phyloP scores from a whole-genome alignment of 2,329 filamentous ascomycete species.

The Calonectria hongkongensis region DNA sequence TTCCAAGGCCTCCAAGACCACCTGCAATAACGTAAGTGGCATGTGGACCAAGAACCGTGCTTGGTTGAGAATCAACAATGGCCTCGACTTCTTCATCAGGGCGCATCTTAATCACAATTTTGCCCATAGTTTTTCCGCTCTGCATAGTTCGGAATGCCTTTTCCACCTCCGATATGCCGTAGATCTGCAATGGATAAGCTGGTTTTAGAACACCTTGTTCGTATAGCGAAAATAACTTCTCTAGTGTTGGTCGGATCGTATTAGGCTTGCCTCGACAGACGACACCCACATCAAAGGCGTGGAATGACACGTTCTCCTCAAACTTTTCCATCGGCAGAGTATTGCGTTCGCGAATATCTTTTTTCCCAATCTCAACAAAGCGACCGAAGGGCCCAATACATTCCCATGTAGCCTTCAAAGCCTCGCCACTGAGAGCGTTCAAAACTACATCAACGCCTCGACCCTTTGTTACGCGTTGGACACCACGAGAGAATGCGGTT shows the following conservation, averaged over 20 bases:
- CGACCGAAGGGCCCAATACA: slow-evolving; percentile 49
- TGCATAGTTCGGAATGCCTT: slow-evolving; percentile 45
- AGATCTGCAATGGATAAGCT: slow-evolving; percentile 4
- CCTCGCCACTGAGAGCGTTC: slow-evolving; percentile 55
- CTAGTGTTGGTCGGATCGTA: slow-evolving; percentile 1
- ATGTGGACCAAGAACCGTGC: background rate
- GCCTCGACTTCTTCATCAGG: slow-evolving; percentile 34
- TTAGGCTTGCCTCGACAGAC: slow-evolving; percentile 28
- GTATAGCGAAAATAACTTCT: slow-evolving; percentile 37
- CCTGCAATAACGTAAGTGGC: slow-evolving; percentile 42
- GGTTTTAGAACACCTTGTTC: slow-evolving; percentile 2
- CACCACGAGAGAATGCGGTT: slow-evolving; percentile 51
- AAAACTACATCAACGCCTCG: slow-evolving; percentile 57
- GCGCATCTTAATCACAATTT: slow-evolving; percentile 39
- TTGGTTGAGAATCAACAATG: slow-evolving; percentile 20
- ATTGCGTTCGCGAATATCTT: slow-evolving; percentile 59
- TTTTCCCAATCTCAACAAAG: slow-evolving; percentile 51
- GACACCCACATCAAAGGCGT: slow-evolving; percentile 60
- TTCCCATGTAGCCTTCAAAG: slow-evolving; percentile 55
- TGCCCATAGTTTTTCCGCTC: slow-evolving; percentile 44
- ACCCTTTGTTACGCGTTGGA: slow-evolving; percentile 51
- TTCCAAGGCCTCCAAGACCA: slow-evolving; percentile 49
- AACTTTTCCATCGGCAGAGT: slow-evolving; percentile 55
- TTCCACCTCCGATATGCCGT: slow-evolving; percentile 43
- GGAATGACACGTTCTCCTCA: slow-evolving; percentile 61